Conservation (phyloP, 1,284 basidiomycete genomes). For the Volvariella surrecta region DNA sequence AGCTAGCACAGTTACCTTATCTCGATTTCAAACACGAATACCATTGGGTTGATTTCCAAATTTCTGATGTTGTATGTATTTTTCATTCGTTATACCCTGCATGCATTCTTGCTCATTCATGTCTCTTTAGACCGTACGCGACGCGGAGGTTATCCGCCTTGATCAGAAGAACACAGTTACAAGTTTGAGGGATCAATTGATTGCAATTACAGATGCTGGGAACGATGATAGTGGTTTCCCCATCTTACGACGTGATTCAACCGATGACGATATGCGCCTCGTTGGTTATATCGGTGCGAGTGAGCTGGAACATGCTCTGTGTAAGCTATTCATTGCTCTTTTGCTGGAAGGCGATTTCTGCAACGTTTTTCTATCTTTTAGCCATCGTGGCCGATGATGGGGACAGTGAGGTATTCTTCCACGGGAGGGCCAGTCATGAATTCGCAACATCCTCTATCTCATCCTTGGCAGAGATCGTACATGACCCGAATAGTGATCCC, state of each 20-base stretch:
- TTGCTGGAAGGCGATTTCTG: conserved; percentile 9
- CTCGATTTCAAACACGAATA: conserved; percentile 87
- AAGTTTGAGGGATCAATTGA: conserved; percentile 60
- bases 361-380: conserved; percentile 22
- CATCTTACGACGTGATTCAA: conserved; percentile 46
- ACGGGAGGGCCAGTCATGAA: conserved; percentile 31
- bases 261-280: conserved; percentile 51
- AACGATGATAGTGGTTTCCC: conserved; percentile 88
- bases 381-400: conserved; percentile 73
- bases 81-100: conserved; percentile 1
- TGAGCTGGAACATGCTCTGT: conserved; percentile 91
- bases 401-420: conserved; percentile 60
- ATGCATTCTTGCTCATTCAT: conserved; percentile 1
- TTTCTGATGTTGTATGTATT: conserved; percentile 65
- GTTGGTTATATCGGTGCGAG: conserved; percentile 91
- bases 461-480: conserved; percentile 40
- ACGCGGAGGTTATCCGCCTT: conserved; percentile 58
- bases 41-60: conserved; percentile 71
- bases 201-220: conserved; percentile 46
- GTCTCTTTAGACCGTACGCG: conserved; percentile 44
- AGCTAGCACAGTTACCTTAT: conserved; percentile 74
- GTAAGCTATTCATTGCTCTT: conserved; percentile 34
- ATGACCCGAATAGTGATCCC: conserved; percentile 37
- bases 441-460: conserved; percentile 48
- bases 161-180: conserved; percentile 68